Conservation (phyloP, 2,329 filamentous ascomycete species). For the Phaeosphaeria sp. region DNA sequence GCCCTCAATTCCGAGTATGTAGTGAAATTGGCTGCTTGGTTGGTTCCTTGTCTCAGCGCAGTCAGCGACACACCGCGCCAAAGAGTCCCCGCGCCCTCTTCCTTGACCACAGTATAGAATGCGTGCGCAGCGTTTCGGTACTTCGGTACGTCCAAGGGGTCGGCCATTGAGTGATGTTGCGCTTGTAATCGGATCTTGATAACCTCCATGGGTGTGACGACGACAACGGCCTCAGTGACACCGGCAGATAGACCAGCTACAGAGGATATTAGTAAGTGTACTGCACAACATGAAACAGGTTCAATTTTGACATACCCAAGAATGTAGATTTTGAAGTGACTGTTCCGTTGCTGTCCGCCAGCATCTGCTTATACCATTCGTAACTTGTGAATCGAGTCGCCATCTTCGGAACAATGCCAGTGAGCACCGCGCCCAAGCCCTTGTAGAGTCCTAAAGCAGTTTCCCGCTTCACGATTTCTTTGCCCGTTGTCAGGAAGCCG, state of each 20-base stretch:
- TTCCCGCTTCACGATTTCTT: constrained; percentile 86
- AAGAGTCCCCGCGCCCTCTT: constrained; percentile 86
- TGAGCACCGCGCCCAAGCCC: constrained; percentile 94
- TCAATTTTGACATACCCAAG: constrained; percentile 59
- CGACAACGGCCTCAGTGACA: constrained; percentile 93
- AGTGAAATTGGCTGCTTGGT: constrained; percentile 96
- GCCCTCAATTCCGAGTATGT: constrained; percentile 95
- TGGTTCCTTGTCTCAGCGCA: constrained; percentile 90
- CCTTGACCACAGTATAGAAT: constrained; percentile 84
- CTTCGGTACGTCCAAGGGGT: constrained; percentile 94
- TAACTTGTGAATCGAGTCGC: constrained; percentile 98
- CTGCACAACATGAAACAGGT: neutral
- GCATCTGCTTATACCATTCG: constrained; percentile 87
- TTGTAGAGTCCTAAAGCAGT: constrained; percentile 95
- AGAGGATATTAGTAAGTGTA: constrained; percentile 24
- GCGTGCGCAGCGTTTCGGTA: constrained; percentile 91
- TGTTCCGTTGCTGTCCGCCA: constrained; percentile 71
- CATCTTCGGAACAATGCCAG: constrained; percentile 98
- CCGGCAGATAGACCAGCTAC: constrained; percentile 86
- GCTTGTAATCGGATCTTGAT: constrained; percentile 98
- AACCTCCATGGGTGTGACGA: constrained; percentile 99
- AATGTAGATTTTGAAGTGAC: constrained; percentile 77
- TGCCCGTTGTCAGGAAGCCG: constrained; percentile 85
- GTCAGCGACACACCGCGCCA: constrained; percentile 95
- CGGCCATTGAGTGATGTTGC: constrained; percentile 96